Conservation (phyloP, 352 stramenopile genomes). For the Chrysophaeum taylorii region DNA sequence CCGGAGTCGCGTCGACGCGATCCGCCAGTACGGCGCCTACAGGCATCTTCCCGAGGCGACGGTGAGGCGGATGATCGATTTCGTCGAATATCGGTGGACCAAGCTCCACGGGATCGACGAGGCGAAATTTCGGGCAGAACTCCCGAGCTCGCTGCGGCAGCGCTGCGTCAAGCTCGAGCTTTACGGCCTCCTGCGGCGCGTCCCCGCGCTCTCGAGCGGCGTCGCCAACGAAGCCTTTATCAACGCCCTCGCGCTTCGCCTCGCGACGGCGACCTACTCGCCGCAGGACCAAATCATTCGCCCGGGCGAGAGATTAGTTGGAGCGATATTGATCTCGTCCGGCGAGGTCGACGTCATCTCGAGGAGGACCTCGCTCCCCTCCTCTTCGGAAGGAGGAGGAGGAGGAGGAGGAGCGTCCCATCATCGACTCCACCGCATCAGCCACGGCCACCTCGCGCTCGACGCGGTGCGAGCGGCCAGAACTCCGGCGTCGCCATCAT, state of each 20-base stretch:
- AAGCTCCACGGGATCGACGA: not conserved
- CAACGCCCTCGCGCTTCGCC: conserved; percentile 36
- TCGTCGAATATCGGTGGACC: conserved; percentile 2
- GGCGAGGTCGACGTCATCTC: conserved; percentile 38
- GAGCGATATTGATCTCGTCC: conserved; percentile 31
- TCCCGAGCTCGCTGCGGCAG: conserved; percentile 37
- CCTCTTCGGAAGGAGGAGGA: conserved; percentile 30
- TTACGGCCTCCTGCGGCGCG: conserved; percentile 32
- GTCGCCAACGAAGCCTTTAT: conserved; percentile 36
- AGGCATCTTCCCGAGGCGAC: conserved; percentile 32
- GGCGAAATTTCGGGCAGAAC: conserved; percentile 29
- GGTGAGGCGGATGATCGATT: not conserved
- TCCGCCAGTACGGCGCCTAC: conserved; percentile 15
- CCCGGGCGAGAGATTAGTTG: conserved; percentile 30
- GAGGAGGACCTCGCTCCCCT: conserved; percentile 31
- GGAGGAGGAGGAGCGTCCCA: not conserved
- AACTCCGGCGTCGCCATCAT: conserved; percentile 32
- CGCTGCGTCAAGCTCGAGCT: conserved; percentile 38
- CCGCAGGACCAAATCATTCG: conserved; percentile 40
- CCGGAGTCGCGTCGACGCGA: not conserved
- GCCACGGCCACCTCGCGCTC: conserved; percentile 6
- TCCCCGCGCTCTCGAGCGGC: conserved; percentile 32
- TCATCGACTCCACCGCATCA: not conserved
- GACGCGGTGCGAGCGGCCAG: conserved; percentile 31
- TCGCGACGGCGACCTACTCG: conserved; percentile 36